Conservation (phyloP, 2,329 filamentous ascomycete species). For the Fusarium pseudonygamai region DNA sequence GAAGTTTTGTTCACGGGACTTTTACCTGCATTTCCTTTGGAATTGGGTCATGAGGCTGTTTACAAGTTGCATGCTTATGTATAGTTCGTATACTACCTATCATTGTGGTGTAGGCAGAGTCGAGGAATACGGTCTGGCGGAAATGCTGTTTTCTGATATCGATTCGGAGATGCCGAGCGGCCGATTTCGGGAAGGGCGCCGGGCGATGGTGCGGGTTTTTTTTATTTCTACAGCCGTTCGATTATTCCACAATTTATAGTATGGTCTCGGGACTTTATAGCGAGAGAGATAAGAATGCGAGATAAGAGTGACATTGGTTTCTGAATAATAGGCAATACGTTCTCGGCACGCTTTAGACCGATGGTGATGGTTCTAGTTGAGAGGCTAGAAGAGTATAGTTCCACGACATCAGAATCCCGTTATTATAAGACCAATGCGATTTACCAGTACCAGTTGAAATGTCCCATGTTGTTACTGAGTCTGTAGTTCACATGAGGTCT, state of each 20-base stretch:
- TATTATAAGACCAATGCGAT: background rate
- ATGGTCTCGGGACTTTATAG: background rate
- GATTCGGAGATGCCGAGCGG: background rate
- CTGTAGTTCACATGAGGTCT: background rate
- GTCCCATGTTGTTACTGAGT: rapidly evolving
- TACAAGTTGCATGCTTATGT: background rate
- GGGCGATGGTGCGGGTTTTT: background rate
- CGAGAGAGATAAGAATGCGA: background rate
- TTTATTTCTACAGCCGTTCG: background rate
- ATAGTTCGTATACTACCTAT: too few species aligned
- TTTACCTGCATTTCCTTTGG: background rate
- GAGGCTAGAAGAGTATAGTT: background rate
- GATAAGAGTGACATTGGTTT: background rate
- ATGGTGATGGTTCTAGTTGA: background rate
- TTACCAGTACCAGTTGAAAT: background rate
- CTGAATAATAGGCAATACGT: background rate
- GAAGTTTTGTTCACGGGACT: background rate
- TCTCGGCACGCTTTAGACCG: background rate
- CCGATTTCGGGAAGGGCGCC: background rate
- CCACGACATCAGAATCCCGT: background rate
- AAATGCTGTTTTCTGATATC: background rate
- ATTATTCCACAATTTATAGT: background rate
- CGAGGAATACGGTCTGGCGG: background rate
- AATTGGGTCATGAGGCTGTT: background rate
- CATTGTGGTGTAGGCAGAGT: background rate